Base-by-base conservation (phyloP, 768 basidiomycete genomes). In the Krasilnikovozyma curviuscula region DNA sequence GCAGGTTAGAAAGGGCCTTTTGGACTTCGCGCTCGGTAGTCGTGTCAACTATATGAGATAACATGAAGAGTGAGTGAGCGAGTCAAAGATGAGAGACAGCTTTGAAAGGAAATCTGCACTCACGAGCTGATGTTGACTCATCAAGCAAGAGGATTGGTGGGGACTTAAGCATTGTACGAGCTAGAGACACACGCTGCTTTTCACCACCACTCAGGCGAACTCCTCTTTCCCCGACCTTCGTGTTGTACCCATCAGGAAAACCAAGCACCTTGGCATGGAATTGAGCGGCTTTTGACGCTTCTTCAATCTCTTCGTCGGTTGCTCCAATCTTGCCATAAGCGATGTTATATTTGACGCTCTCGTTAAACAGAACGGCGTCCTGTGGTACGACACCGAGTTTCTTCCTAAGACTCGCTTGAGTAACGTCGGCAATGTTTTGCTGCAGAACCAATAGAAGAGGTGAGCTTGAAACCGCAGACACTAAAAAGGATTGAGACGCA, bases 301-400 rank as follows among this genome's bases (percentile, higher is more conserved):
- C 68, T 57, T 83, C 76, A 44, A 89, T 78, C 56, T 86, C 83
- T 30, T 82, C 79, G 10, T 68, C 61, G 2, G 73, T 69, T 3
- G 81, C 68, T 3, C 74, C 78, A 49, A 80, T 76, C 62, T 79
- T 81, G 49, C 83, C 83, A 62, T 86, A 85, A 3, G 76, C 78
- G 21, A 66, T 60, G 54, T 65, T 66, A 49, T 34, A 54, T n/a
- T 31, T 8, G 35, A 50, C 48, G 1, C 45, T 43, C 30, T 51
- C 53, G 74, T 81, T 81, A 68, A 81, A 81, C 7, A 81, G 67
- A 12, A 80, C 72, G 9, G 73, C 71, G 56, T 85, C 83, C 60
- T 93, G 84, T 1, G 91, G 88, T 2, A 97, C 83, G 23, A 86
- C 82, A 16, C 86, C 85, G 51, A 95, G 83, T 0, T 81, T 73